These are phyloP conservation scores for Phytophthora litchii DNA, from an alignment of 352 stramenopile genomes.

Conservation along the genomic window DNA sequence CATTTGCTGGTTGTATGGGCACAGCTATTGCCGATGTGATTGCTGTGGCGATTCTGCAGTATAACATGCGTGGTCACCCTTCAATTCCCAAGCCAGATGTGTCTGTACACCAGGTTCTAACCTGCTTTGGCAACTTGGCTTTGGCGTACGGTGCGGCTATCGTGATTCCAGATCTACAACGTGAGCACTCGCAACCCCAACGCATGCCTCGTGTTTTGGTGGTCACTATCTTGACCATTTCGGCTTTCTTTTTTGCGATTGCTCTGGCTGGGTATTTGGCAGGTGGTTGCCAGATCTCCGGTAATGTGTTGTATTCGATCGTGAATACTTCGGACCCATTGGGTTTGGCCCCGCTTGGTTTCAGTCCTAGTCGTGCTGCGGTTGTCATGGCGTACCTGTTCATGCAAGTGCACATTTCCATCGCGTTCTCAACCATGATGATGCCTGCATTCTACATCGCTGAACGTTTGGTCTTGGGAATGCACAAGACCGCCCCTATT, in stretches of 20 bases:
- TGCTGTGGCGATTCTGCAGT: slow-evolving; percentile 19
- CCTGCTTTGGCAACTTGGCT: slow-evolving; percentile 20
- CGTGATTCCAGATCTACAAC: slow-evolving; percentile 22
- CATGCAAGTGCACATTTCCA: slow-evolving; percentile 51
- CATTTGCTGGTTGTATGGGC: slow-evolving; percentile 24
- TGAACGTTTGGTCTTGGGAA: slow-evolving; percentile 18
- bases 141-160: slow-evolving; percentile 18
- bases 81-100: slow-evolving; percentile 22
- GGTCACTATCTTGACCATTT: slow-evolving; percentile 17
- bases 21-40: slow-evolving; percentile 25
- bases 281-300: slow-evolving; percentile 24
- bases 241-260: slow-evolving; percentile 26
- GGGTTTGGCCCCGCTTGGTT: slow-evolving; percentile 41
- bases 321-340: slow-evolving; percentile 22
- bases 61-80: slow-evolving; percentile 23
- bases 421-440: slow-evolving; percentile 54
- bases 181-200: slow-evolving; percentile 20
- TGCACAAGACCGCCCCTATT: slow-evolving; percentile 35
- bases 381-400: slow-evolving; percentile 52
- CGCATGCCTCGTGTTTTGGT: slow-evolving; percentile 24
- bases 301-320: slow-evolving; percentile 22
- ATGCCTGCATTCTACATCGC: slow-evolving; percentile 52
- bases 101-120: slow-evolving; percentile 18
- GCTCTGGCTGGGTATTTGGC: slow-evolving; percentile 15
- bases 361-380: slow-evolving; percentile 40